Evolutionary conservation across 805 yeast species (phyloP).

Genomic region (Jamesozyma rosinii): DNA sequence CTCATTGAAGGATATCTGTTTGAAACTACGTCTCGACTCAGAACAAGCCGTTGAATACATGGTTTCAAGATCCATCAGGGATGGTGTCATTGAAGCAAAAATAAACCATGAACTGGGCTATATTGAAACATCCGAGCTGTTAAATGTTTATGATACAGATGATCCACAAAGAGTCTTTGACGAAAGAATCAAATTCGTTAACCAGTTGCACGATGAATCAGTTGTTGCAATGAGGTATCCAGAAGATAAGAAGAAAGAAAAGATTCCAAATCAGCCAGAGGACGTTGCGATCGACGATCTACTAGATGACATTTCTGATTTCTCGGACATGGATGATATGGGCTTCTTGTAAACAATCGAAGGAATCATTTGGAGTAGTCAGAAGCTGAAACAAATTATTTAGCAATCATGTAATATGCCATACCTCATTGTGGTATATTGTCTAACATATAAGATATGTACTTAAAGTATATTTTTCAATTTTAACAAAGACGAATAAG

Average conservation of each 20-base stretch:
- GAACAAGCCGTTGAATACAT: conserved; percentile 96
- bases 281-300: conserved; percentile 20
- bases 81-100: conserved; percentile 92
- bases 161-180: conserved; percentile 83
- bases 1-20: conserved; percentile 86
- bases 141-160: conserved; percentile 78
- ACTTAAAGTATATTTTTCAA: neutral
- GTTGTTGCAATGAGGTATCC: conserved; percentile 95
- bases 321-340: conserved; percentile 29
- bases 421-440: neutral
- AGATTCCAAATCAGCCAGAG: conserved; percentile 13
- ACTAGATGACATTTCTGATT: conserved; percentile 27
- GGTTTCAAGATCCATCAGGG: conserved; percentile 92
- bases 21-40: conserved; percentile 81
- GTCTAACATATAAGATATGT: neutral
- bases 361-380: too few species aligned
- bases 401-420: neutral
- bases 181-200: conserved; percentile 88
- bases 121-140: conserved; percentile 81
- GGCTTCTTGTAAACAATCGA: conserved; percentile 20
- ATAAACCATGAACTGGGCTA: conserved; percentile 85
- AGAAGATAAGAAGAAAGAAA: conserved; percentile 23
- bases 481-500: neutral
- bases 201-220: conserved; percentile 80
- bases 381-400: too few species aligned